These are phyloP conservation scores for Pistacia atlantica DNA, from an alignment of 345 rosid genomes.

Conservation along the genomic window DNA sequence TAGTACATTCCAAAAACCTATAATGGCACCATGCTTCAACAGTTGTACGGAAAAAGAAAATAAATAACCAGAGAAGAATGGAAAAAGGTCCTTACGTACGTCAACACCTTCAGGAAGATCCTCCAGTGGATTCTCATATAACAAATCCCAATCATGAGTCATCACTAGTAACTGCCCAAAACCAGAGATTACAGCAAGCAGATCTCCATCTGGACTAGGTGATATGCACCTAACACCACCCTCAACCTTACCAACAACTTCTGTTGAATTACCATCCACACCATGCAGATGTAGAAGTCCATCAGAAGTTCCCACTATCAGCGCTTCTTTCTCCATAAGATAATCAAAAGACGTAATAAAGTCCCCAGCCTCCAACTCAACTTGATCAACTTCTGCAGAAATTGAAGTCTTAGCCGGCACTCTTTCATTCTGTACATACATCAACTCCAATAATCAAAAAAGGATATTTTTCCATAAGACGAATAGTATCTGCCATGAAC, in stretches of 20 bases:
- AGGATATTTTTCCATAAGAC: background rate
- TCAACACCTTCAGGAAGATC: slow-evolving; percentile 62
- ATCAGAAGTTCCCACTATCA: slow-evolving; percentile 68
- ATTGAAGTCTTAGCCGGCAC: slow-evolving; percentile 35
- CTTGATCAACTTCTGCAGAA: slow-evolving; percentile 44
- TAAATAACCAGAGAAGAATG: slow-evolving; percentile 19
- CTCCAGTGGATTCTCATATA: slow-evolving; percentile 69
- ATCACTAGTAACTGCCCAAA: slow-evolving; percentile 79
- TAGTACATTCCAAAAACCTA: slow-evolving; percentile 2
- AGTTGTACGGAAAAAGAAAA: background rate
- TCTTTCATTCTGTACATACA: slow-evolving; percentile 51
- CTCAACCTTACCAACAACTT: slow-evolving; percentile 78
- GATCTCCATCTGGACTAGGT: slow-evolving; percentile 89
- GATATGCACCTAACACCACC: slow-evolving; percentile 85
- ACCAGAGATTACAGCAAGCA: slow-evolving; percentile 68
- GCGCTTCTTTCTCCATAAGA: slow-evolving; percentile 91
- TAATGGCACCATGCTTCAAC: background rate
- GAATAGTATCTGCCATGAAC: background rate
- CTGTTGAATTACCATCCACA: slow-evolving; percentile 62
- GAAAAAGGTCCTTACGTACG: slow-evolving; percentile 80
- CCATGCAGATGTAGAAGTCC: slow-evolving; percentile 67
- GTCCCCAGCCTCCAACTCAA: slow-evolving; percentile 73
- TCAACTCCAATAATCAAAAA: slow-evolving; percentile 11
- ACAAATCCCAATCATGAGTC: slow-evolving; percentile 38
- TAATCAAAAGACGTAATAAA: slow-evolving; percentile 75